These are phyloP conservation scores for Striga hermonthica DNA, from an alignment of 305 asterid species.

Conservation along the genomic window DNA sequence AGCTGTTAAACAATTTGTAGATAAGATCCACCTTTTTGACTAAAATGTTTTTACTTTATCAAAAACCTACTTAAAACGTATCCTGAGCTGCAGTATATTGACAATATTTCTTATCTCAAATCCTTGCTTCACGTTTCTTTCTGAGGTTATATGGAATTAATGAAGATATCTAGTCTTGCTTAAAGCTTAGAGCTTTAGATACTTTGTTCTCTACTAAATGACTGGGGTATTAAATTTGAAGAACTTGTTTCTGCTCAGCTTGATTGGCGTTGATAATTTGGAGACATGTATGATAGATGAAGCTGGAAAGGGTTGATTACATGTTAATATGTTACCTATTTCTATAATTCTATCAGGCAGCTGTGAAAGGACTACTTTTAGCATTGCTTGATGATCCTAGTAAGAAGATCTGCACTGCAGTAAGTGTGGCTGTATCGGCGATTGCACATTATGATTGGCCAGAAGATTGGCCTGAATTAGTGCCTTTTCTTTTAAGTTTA, in stretches of 20 bases:
- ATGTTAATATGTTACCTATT: constrained; percentile 22
- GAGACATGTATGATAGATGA: too few relatives aligned
- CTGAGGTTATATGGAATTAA: constrained; percentile 11
- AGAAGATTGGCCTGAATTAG: constrained; percentile 90
- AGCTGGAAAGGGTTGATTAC: background rate
- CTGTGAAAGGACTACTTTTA: constrained; percentile 64
- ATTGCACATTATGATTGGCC: constrained; percentile 93
- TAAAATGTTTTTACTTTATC: background rate
- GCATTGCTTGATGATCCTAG: constrained; percentile 70
- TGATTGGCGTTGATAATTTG: too few relatives aligned
- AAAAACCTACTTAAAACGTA: background rate
- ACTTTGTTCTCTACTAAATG: too few relatives aligned
- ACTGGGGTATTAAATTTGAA: too few relatives aligned
- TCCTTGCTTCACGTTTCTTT: constrained; percentile 20
- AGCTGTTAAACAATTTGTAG: constrained; percentile 13
- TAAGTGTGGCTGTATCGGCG: constrained; percentile 78
- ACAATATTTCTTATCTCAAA: constrained; percentile 1
- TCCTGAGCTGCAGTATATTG: constrained; percentile 2
- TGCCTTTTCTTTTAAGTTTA: constrained; percentile 64
- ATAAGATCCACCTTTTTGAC: constrained; percentile 3
- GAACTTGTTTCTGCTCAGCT: too few relatives aligned
- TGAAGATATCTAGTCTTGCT: background rate
- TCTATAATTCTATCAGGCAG: constrained; percentile 47
- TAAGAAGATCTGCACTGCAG: constrained; percentile 82
- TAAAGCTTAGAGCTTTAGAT: background rate